phyloP scores from a whole-genome alignment of 2,329 filamentous ascomycete genomes.

The Ilyonectria robusta region DNA sequence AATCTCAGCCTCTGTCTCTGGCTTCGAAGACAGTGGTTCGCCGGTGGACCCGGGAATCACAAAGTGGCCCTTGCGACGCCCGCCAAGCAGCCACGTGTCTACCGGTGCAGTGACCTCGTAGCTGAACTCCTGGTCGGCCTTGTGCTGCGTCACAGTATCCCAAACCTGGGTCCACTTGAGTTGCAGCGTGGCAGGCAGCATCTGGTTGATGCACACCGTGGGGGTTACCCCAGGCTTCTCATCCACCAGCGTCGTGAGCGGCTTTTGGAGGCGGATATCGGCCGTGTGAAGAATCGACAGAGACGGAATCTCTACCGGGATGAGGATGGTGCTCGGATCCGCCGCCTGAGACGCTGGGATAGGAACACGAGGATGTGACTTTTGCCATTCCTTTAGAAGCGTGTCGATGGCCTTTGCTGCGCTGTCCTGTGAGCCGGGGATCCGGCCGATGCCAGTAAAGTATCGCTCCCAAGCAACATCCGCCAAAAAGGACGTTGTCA shows the following conservation, averaged over 20 bases:
- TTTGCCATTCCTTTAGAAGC: constrained; percentile 53
- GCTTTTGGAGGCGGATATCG: constrained; percentile 70
- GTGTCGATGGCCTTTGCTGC: constrained; percentile 45
- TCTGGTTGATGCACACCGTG: constrained; percentile 73
- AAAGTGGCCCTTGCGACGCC: constrained; percentile 85
- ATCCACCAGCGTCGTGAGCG: constrained; percentile 49
- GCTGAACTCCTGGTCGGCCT: constrained; percentile 78
- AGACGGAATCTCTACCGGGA: constrained; percentile 91
- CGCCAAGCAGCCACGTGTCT: constrained; percentile 89
- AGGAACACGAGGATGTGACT: constrained; percentile 45
- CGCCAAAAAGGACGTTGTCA: constrained; percentile 64
- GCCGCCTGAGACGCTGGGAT: constrained; percentile 42
- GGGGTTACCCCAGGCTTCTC: constrained; percentile 54
- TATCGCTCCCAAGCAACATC: constrained; percentile 63
- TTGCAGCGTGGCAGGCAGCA: constrained; percentile 73
- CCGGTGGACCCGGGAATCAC: constrained; percentile 64
- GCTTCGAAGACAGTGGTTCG: constrained; percentile 59
- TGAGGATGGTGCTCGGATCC: constrained; percentile 77
- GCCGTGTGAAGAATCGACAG: constrained; percentile 87
- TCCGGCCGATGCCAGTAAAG: constrained; percentile 65
- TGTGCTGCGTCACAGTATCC: constrained; percentile 63
- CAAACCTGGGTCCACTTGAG: constrained; percentile 75
- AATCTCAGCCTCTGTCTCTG: constrained; percentile 71
- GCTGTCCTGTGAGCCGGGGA: constrained; percentile 53
- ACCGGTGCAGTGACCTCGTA: constrained; percentile 84